phyloP scores from a whole-genome alignment of 495 filamentous ascomycete genomes.

The Penicillium maclennaniae region DNA sequence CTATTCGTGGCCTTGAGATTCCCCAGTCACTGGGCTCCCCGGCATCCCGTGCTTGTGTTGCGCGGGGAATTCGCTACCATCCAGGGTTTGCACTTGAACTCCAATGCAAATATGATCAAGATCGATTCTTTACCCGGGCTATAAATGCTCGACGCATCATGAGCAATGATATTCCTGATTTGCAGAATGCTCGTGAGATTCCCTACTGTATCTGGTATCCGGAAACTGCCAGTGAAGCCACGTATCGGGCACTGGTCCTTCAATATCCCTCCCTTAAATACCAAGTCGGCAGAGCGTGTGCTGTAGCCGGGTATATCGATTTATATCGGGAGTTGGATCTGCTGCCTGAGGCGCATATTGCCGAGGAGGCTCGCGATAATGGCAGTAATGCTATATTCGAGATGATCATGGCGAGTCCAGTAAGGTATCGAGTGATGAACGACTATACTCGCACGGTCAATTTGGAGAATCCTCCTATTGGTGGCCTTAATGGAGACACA shows the following conservation, averaged over 20 bases:
- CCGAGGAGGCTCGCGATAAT: constrained; percentile 26
- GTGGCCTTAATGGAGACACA: constrained; percentile 30
- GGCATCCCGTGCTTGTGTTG: too few species aligned
- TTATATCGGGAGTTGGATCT: constrained; percentile 28
- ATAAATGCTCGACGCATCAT: constrained; percentile 40
- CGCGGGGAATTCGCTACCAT: too few species aligned
- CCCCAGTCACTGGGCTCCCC: too few species aligned
- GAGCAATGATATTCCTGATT: constrained; percentile 33
- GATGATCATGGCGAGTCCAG: constrained; percentile 21
- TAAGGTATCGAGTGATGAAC: constrained; percentile 23
- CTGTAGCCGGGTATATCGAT: constrained; percentile 25
- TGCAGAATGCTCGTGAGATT: constrained; percentile 21
- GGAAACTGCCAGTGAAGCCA: constrained; percentile 29
- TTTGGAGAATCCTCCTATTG: constrained; percentile 12
- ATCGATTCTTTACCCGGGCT: too few species aligned
- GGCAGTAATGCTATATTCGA: constrained; percentile 21
- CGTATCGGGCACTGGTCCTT: constrained; percentile 23
- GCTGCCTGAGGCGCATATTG: constrained; percentile 23
- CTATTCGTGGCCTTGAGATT: too few species aligned
- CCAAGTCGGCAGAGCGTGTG: constrained; percentile 27
- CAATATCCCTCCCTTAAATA: constrained; percentile 17
- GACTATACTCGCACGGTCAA: constrained; percentile 25
- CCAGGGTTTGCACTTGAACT: too few species aligned
- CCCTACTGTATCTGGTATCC: constrained; percentile 47
- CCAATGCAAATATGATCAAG: too few species aligned